Base-by-base conservation (phyloP, 495 filamentous ascomycete genomes). In the Cladorrhinum samala region DNA sequence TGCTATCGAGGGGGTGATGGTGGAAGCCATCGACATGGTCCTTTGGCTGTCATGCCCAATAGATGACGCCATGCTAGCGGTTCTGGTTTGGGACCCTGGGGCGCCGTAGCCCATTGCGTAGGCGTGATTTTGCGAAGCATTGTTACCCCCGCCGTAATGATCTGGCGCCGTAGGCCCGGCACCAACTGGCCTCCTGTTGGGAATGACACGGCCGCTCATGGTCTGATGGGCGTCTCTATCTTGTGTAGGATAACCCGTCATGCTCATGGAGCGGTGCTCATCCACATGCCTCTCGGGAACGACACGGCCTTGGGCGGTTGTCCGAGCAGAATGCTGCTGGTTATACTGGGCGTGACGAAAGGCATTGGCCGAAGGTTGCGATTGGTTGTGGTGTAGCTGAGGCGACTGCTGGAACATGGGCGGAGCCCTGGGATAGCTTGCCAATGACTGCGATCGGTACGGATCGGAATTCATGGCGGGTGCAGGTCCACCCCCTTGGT, bases 391-490 rank as follows among this genome's bases (percentile, higher is more conserved):
- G 67, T 85, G 90, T 40, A 76, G 79, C 57, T 71, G 83, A 9
- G 83, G 78, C n/a, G 82, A 79, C 24, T 75, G 74, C 27, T 82
- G 80, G 62, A 87, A 87, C 56, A 80, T 72, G 18, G 79, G 79
- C 3, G 83, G 86, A 25, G 19, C 23, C 30, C 87, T 80, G 45
- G 80, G 76, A 57, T 80, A 76, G 51, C 77, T 82, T 40, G 89
- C 91, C 73, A 99, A 83, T n/a, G 93, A 96, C 53, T 91, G 86
- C 25, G 94, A 95, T 40, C 91, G 81, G 70, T 87, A 92, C 13
- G 84, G 74, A 68, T 96, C 92, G 7, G 87, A 81, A 64, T 91
- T 94, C 62, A 92, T 61, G 24, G 89, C 87, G 39, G 89, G 85
- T 38, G 78, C 74, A 19, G 76, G 79, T 49, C 79, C 64, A 44